Conservation (phyloP, 306 rosid genomes). For the Gynostemma pentaphyllum region DNA sequence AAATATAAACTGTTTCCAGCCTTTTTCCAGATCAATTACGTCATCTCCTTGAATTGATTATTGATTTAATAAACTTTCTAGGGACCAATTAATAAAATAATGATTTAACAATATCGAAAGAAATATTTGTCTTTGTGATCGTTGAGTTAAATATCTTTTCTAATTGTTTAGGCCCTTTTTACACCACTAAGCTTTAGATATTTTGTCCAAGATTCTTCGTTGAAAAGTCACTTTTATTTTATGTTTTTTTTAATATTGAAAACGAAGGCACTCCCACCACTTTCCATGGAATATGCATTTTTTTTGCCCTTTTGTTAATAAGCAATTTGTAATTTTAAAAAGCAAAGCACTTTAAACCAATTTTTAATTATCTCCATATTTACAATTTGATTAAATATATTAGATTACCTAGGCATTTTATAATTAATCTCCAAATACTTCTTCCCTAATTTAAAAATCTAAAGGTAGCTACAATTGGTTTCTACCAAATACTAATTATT, state of each 20-base stretch:
- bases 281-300: neutral
- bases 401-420: too few relatives aligned
- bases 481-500: too few relatives aligned
- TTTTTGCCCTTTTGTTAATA: too few relatives aligned
- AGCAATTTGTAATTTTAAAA: too few relatives aligned
- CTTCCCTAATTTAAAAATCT: too few relatives aligned
- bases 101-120: neutral
- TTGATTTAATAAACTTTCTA: neutral
- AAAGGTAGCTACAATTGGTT: too few relatives aligned
- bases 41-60: neutral
- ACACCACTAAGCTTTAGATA: neutral
- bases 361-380: too few relatives aligned
- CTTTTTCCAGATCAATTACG: neutral
- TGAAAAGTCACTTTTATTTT: neutral
- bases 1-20: too few relatives aligned
- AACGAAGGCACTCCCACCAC: neutral
- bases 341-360: too few relatives aligned
- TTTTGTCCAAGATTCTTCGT: neutral
- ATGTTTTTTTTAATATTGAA: neutral
- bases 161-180: neutral
- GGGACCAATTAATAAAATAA: neutral
- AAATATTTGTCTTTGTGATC: neutral
- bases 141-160: neutral
- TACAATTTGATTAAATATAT: too few relatives aligned
- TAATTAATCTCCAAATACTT: too few relatives aligned